Evolutionary conservation across 2,329 filamentous ascomycete species (phyloP).

Genomic region (Rosellinia necatrix): DNA sequence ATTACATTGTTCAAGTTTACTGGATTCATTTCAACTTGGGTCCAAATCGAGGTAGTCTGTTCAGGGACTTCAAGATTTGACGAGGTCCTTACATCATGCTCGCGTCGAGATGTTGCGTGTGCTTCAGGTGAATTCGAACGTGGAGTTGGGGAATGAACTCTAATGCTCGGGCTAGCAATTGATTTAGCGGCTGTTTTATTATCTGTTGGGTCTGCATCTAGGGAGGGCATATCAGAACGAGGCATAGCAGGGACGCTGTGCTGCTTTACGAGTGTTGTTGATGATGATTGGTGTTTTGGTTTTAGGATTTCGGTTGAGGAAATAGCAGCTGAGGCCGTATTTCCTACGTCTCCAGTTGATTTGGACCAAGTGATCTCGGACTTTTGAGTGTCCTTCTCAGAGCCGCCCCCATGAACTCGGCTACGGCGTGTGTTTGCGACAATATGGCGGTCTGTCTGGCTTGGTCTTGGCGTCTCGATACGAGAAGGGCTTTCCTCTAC

Average conservation of each 20-base stretch:
- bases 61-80: background rate
- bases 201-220: background rate
- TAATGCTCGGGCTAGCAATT: background rate
- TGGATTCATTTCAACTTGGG: background rate
- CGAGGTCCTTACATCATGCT: background rate
- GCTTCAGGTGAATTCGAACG: background rate
- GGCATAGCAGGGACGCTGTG: background rate
- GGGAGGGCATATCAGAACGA: background rate
- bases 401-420: background rate
- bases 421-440: background rate
- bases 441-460: background rate
- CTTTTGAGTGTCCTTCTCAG: background rate
- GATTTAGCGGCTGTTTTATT: background rate
- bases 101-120: background rate
- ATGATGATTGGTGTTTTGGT: background rate
- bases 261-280: background rate
- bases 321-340: background rate
- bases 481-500: constrained; percentile 37
- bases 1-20: background rate
- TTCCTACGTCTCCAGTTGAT: background rate
- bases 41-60: no score
- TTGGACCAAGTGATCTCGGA: background rate
- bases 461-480: background rate
- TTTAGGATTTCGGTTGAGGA: background rate
- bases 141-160: background rate